Conservation (phyloP, 371 early-diverging fungal species). For the Zancudomyces culisetae region DNA sequence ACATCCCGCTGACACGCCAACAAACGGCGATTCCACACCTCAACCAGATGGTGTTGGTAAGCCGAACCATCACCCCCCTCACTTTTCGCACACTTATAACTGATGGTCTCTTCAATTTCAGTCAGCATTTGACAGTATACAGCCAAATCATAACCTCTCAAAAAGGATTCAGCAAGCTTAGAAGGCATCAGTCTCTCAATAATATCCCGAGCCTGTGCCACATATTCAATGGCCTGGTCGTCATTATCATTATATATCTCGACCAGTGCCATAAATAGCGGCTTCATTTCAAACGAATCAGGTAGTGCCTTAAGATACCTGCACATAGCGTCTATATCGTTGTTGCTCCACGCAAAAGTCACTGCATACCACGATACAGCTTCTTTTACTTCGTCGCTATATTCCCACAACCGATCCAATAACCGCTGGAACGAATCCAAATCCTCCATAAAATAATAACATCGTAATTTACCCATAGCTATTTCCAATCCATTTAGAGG, state of each 20-base stretch:
- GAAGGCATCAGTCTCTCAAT: slow-evolving; percentile 41
- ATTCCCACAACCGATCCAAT: slow-evolving; percentile 68
- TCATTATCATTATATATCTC: slow-evolving; percentile 67
- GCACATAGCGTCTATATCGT: slow-evolving; percentile 81
- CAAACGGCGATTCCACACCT: slow-evolving; percentile 75
- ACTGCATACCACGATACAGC: slow-evolving; percentile 60
- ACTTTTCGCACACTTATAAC: slow-evolving; percentile 65
- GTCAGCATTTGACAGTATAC: slow-evolving; percentile 93
- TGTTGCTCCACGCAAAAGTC: slow-evolving; percentile 87
- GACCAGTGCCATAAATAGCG: slow-evolving; percentile 73
- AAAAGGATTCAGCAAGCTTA: slow-evolving; percentile 84
- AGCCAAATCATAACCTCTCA: slow-evolving; percentile 69
- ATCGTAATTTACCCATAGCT: slow-evolving; percentile 67
- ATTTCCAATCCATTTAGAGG: not conserved
- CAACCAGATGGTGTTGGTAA: slow-evolving; percentile 52
- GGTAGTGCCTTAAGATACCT: slow-evolving; percentile 70
- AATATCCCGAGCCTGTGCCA: slow-evolving; percentile 66
- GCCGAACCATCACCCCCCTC: slow-evolving; percentile 69
- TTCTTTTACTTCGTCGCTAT: slow-evolving; percentile 22
- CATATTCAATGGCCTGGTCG: slow-evolving; percentile 49
- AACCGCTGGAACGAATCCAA: slow-evolving; percentile 75
- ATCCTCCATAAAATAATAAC: slow-evolving; percentile 81
- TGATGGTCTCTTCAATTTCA: slow-evolving; percentile 90
- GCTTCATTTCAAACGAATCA: slow-evolving; percentile 43
- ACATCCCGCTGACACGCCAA: slow-evolving; percentile 85